Evolutionary conservation across 495 filamentous ascomycete genomes (phyloP), one percentile per base, ranked within the genome.

Genomic region (Neurospora sp.): DNA sequence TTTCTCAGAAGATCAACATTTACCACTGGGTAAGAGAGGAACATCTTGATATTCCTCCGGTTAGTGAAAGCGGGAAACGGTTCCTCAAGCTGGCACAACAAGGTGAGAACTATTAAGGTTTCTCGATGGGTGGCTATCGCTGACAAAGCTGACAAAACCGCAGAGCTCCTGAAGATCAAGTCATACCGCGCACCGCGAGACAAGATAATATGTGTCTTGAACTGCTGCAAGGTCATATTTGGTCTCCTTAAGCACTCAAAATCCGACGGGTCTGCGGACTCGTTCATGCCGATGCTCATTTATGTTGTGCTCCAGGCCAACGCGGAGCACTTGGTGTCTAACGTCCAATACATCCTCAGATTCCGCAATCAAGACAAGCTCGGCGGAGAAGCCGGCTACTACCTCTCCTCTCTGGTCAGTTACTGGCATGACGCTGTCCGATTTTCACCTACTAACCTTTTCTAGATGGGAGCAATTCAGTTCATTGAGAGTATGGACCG

Each of bases 161-260:
- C 78, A 93, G 96, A 99, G 80, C 83, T 99, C 42, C 81, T 94
- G 17, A 99, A 99, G 81, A 96, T 99, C 72, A 97, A 93, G 77
- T 94, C 91, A 16, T 99, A 99, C 78, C 89, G 96, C 72, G 96
- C 96, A 12, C 96, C 96, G 14, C 86, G 96, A 78, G 96, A 99
- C 82, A 99, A 99, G 81, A 93, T 99, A 22, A 98, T 99, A 65
- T 98, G 96, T 81, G 93, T 98, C 70, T 82, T 99, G 65, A 99
- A 99, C 82, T 97, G 94, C 83, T 99, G 96, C 87, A 99, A 99
- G 81, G 96, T 99, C 71, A 98, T 99, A 70, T 98, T 99, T 84
- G 96, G 94, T 93, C 86, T 97, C 22, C 85, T 99, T 69, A 94
- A 93, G 72, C 96, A 97, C 80, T 89, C 93, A 37, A 95, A 97